Base-by-base conservation (phyloP, 148 eudicot genomes). In the Arbutus unedo region DNA sequence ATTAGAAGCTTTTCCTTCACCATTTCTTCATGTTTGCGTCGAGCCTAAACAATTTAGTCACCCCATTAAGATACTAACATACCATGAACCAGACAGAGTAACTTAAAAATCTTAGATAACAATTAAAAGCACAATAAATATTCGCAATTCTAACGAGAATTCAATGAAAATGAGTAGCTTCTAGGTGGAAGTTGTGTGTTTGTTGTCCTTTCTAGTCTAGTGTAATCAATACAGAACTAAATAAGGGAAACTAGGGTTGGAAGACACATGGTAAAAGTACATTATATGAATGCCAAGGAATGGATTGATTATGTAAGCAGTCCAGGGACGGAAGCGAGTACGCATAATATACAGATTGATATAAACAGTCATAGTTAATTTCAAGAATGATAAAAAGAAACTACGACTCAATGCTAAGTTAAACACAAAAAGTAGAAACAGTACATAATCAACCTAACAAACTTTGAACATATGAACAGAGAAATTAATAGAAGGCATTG, bases 11-110 rank as follows among this genome's bases (percentile, higher is more conserved):
- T 92, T n/a, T 86, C 88, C 85, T 91, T 91, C 3, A 88, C 82
- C 87, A 86, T 89, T 86, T 90, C 89, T 87, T 94, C 98, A 75
- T 87, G 94, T 78, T 88, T 88, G 90, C 91, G 91, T 67, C 89
- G 84, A 59, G 82, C 91, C 96, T 93, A 92, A 62, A 64, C 45
- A 45, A 2, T 79, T 19, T n/a, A 5, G 3, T 44, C 10, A 41
- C 70, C 59, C 11, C 57, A 76, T 76, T 76, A 76, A 25, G 78
- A 50, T 49, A 50, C 16, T 73, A 48, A 18, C 43, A 8, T 75
- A 75, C 25, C 18, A 75, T 51, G 14, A 75, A 75, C 59, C 79
- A 51, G 9, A 25, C 16, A 0, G 10, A 76, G 5, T 4, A 50
- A 76, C 41, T 76, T 13, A 8, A 74, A 23, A 45, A 76, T 9